Evolutionary conservation across 192 early-diverging fungal genomes (phyloP), one percentile per base, ranked within the genome.

Genomic region (Podila horticola): DNA sequence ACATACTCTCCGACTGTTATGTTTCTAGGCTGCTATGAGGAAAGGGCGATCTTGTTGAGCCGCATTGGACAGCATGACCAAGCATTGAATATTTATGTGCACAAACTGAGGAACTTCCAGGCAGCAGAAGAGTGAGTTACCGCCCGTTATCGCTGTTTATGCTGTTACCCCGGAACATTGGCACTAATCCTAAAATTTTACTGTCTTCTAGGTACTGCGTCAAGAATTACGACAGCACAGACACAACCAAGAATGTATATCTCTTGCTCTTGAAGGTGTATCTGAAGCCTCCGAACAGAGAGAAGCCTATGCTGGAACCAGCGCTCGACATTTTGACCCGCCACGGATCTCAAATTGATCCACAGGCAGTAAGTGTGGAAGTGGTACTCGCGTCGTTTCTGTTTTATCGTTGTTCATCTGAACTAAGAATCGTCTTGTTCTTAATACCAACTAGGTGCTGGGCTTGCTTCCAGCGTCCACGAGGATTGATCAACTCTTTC

Each of bases 31-130:
- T 86, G 96, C 49, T 94, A 89, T 73, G 93, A 95, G 72, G 97
- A 97, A 79, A 86, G 94, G 10, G 93, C 93, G 0, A 85, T 94
- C 34, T 83, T 97, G 12, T 85, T 98, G 8, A 91, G 93, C 72
- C 85, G 93, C 52, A 90, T 98, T 63, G 93, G 92, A 12, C 91
- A 93, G 58, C 95, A 97, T 66, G 92, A 92, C 62, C 95, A 98
- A 67, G 94, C 96, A 5, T 83, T 98, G 29, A 79, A 86, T 55
- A 90, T 97, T 67, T 92, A 94, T 74, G 92, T 97, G 17, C 93
- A 93, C 77, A 92, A 92, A 64, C 84, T 98, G 29, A 77, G 85
- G 22, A 93, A 92, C 72, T 90, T 91, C 71, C 71, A 82, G 15
- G 74, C 91, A 49, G 94, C 94, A 34, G 88, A 93, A 73, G 87